A percentile compares a stretch with the other conserved stretches of the same genome.
phyloP scores from a whole-genome alignment of 345 rosid genomes.

The Atalantia buxifolia region DNA sequence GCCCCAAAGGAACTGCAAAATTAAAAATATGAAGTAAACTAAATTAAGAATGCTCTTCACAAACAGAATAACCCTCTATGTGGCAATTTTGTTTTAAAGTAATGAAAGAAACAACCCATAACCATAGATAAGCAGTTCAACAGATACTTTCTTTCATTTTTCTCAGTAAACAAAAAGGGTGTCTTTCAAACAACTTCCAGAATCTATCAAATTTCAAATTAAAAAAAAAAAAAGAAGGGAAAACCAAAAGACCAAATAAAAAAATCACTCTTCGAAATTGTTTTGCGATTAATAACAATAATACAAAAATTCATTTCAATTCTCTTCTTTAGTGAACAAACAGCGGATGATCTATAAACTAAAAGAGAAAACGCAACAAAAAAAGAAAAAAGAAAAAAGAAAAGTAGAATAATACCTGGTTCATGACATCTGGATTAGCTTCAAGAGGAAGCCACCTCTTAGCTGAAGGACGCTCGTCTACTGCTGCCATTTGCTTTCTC shows the following conservation, averaged over 20 bases:
- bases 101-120: not conserved
- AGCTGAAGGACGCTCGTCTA: conserved; percentile 47
- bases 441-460: conserved; percentile 99
- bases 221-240: too few relatives aligned
- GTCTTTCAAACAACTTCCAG: not conserved
- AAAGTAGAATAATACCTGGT: conserved; percentile 54
- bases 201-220: not conserved
- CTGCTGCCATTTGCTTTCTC: conserved; percentile 49
- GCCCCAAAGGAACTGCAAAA: conserved; percentile 77
- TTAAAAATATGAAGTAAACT: not conserved
- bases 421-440: conserved; percentile 96
- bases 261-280: too few relatives aligned
- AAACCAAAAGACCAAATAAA: not conserved
- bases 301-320: not conserved
- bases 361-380: not conserved
- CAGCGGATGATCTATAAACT: not conserved
- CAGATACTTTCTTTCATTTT: too few relatives aligned
- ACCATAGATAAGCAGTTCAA: too few relatives aligned
- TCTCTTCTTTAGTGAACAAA: conserved; percentile 14
- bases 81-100: not conserved
- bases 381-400: not conserved
- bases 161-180: not conserved
- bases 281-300: too few relatives aligned
- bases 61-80: not conserved
- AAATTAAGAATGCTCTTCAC: not conserved